Base-by-base conservation (phyloP, 2,329 filamentous ascomycete genomes). In the Aureobasidium sp. region DNA sequence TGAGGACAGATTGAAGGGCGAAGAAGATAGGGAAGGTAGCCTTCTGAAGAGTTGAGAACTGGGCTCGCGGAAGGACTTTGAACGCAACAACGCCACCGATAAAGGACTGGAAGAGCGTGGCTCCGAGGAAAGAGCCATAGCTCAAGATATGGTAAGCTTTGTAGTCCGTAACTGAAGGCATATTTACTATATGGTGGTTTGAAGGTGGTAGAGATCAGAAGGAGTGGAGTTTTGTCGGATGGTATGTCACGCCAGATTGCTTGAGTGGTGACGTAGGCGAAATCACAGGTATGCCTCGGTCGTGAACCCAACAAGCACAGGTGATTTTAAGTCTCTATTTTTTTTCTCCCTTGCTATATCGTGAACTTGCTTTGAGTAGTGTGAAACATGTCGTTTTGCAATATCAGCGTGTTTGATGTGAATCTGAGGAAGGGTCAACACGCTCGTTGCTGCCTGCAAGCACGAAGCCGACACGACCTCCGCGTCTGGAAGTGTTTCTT, bases 1-100 rank as follows among this genome's bases (percentile, higher is more conserved):
- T 90, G 0, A 93, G 77, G 6, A 81, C 79, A 4, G 90, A 86
- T 76, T 97, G 93, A 61, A 97, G 77, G 47, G 83, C 79, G 73
- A 97, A 97, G 79, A 95, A 99, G 68, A 90, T 81, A 35, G 90
- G 90, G 77, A 96, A 96, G 57, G 92, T 83, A 64, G 84, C 84
- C 65, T 84, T 81, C 74, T 96, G 93, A 33, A 96, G 82, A 19
- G 84, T 80, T 27, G 87, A 84, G 77, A 99, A 97, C 70, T 90
- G 84, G 0, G 89, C 84, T 27, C 90, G 84, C 27, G 90, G 84
- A 38, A 96, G 84, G 11, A 83, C 81, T 69, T 81, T 85, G 79
- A 88, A 95, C 68, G 90, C 85, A 60, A 92, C 79, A 57, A 90
- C 84, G 61, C 90, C 84, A 54, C 77, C 78, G 62, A 87, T 77